Evolutionary conservation across 73 alveolate genomes (phyloP).

Genomic region (Paramecium sonneborni): DNA sequence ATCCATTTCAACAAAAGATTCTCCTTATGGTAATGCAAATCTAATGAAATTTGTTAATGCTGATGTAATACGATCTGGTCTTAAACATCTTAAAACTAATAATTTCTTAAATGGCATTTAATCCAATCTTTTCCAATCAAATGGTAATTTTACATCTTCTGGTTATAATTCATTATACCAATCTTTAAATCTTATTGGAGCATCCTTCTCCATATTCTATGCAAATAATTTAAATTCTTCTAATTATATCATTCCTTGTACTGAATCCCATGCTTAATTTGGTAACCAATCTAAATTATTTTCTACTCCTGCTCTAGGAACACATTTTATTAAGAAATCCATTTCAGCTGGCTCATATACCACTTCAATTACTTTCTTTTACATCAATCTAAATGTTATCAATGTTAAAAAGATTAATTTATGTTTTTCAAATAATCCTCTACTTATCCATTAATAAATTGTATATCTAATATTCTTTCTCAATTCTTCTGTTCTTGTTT

Average conservation of each 20-base stretch:
- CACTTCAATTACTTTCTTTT: conserved; percentile 90
- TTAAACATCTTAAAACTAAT: conserved; percentile 96
- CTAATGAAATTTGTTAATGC: conserved; percentile 98
- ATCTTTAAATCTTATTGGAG: conserved; percentile 98
- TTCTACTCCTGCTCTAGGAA: conserved; percentile 87
- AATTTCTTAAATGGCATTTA: conserved; percentile 98
- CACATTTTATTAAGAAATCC: conserved; percentile 70
- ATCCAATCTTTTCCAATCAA: conserved; percentile 99
- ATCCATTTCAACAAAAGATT: conserved; percentile 87
- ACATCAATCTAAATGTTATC: conserved; percentile 98
- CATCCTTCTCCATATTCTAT: conserved; percentile 98
- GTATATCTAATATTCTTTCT: conserved; percentile 97
- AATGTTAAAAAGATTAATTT: conserved; percentile 97
- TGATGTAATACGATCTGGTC: conserved; percentile 99
- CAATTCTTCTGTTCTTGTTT: conserved; percentile 91
- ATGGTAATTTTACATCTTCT: conserved; percentile 99
- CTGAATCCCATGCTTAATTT: conserved; percentile 95
- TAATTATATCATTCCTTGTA: conserved; percentile 94
- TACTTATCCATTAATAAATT: conserved; percentile 98
- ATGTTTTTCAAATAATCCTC: conserved; percentile 99
- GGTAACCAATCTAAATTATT: conserved; percentile 99
- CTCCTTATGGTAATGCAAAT: conserved; percentile 88
- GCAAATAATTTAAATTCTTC: conserved; percentile 98
- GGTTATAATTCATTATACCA: conserved; percentile 99
- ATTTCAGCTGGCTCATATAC: conserved; percentile 70